Conservation (phyloP, 1,284 basidiomycete genomes). For the Mixia osmundae region DNA sequence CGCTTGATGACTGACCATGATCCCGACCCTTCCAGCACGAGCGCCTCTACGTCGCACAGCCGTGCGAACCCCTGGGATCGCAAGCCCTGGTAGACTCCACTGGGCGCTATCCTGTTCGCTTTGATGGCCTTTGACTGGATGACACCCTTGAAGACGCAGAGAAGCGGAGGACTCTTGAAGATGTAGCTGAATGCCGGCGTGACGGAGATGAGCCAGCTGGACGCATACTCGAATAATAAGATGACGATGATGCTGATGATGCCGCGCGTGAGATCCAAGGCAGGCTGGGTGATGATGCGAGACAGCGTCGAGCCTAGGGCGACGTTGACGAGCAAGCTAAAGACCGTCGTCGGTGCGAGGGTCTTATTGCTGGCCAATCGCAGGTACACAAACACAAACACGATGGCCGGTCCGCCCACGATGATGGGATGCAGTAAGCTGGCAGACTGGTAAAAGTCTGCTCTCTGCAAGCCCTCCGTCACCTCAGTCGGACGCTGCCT, state of each 20-base stretch:
- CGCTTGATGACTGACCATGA: no score
- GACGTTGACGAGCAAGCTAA: constrained; percentile 6
- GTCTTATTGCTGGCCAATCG: constrained; percentile 1
- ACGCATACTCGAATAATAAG: constrained; percentile 6
- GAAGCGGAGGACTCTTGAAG: constrained; percentile 4
- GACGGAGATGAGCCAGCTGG: constrained; percentile 4
- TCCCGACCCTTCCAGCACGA: no score
- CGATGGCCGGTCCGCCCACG: constrained; percentile 5
- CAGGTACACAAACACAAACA: constrained; percentile 6
- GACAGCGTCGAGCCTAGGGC: constrained; percentile 8
- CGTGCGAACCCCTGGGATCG: background rate
- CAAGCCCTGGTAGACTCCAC: constrained; percentile 1
- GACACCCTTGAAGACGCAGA: constrained; percentile 6
- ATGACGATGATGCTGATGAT: constrained; percentile 7
- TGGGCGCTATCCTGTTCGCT: constrained; percentile 1
- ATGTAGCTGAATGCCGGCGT: constrained; percentile 1
- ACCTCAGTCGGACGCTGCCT: no score
- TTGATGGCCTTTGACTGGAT: background rate
- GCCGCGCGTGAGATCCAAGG: constrained; percentile 7
- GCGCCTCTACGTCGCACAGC: constrained; percentile 2
- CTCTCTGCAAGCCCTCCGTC: no score
- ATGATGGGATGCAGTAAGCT: constrained; percentile 6
- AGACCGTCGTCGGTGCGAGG: constrained; percentile 5
- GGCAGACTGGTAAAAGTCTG: constrained; percentile 3
- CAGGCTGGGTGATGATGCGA: constrained; percentile 9